Base-by-base conservation (phyloP, 352 stramenopile genomes). In the Globisporangium apiculatum region DNA sequence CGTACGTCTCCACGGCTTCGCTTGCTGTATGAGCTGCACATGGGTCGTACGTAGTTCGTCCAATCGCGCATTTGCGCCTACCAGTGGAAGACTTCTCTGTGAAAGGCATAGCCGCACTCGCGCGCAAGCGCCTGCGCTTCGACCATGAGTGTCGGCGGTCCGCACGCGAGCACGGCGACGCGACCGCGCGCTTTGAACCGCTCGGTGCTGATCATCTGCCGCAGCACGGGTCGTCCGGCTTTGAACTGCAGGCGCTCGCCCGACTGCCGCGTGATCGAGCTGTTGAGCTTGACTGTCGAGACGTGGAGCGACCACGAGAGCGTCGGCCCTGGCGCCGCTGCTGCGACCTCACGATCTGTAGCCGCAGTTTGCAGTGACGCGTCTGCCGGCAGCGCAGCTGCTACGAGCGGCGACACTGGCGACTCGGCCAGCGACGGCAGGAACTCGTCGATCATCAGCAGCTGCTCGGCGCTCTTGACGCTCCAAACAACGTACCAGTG, bases 51-150 rank as follows among this genome's bases (percentile, higher is more conserved):
- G 24, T 3, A 31, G 1, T 31, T 31, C 24, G 24, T 31, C 24
- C 24, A 31, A 31, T 31, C 24, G 24, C 24, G 24, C 24, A 31
- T 31, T 31, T 31, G 24, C 9, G 36, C 3, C 68, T 81, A 94
- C 76, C 82, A 91, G 57, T 76, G 74, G 59, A 94, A 94, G 41
- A 90, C 71, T 58, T 94, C 84, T 58, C 90, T 91, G 66, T 94
- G 83, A 63, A 94, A 91, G 54, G 87, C 77, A 58, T 89, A 91
- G 53, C 70, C 69, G 52, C 78, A 85, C 52, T 65, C 68, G 40
- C 78, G 74, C n/a, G 83, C 79, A 3, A 89, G 67, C 15, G 65
- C 40, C 60, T 94, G 83, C 1, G 81, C 81, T 53, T 87, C 79
- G 11, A 78, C 72, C 7, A 72, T 78, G 73, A 94, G 85, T 38